Evolutionary conservation across 768 basidiomycete genomes (phyloP), one percentile per base, ranked within the genome.

Genomic region (Boletus reticuloceps): DNA sequence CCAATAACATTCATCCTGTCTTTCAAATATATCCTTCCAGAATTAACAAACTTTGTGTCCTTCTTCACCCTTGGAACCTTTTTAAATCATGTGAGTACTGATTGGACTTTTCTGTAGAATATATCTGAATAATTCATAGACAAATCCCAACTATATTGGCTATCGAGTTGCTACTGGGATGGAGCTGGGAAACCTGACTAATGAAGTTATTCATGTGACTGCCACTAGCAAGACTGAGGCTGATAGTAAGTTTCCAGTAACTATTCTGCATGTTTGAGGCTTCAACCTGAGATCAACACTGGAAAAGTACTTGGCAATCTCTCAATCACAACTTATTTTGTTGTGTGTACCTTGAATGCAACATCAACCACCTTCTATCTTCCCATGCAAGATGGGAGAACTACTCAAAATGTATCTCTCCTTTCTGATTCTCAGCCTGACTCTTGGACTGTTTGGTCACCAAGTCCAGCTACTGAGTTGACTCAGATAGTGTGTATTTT

Each of bases 381-480:
- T 32, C 45, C 45, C 6, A 46, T 46, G 45, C 45, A 46, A 8
- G 37, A 54, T 45, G 32, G 50, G 11, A 19, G 19, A 14, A 6
- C 13, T 11, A 20, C 31, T 32, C 29, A 34, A n/a, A 32, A 19
- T 46, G 17, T 19, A 10, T 31, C 31, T 13, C 1, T 5, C 4
- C n/a, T 27, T 46, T 11, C 17, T 32, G n/a, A 46, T 32, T 32
- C 31, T 46, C 9, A 46, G 6, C 11, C 31, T 32, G 31, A 20
- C 47, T 5, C 54, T 31, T 45, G 57, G 57, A 20, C 37, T 14
- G 3, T 55, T 19, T 60, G 56, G 57, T 42, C 53, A 40, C 20
- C 44, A 39, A 38, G 29, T 20, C 14, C 3, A 47, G 4, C 45
- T 36, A 45, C 44, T 49, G 38, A 47, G 7, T 36, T 44, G 27